A percentile compares a stretch with the other conserved stretches of the same genome.
Conservation (phyloP, 2,329 filamentous ascomycete genomes). For the Pseudogymnoascus sp. region DNA sequence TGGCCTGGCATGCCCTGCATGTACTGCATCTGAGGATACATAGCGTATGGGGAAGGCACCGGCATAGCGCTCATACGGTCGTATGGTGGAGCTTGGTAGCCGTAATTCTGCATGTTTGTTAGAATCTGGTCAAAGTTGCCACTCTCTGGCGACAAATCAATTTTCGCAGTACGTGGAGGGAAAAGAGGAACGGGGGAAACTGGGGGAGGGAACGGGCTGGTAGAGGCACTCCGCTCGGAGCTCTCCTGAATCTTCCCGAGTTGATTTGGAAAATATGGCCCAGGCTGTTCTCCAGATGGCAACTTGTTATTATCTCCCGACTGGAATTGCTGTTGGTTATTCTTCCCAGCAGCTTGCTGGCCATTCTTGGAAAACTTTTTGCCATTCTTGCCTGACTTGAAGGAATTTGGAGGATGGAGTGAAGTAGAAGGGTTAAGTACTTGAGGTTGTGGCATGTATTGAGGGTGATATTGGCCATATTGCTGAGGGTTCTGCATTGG, state of each 20-base stretch:
- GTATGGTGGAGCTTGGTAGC: constrained; percentile 44
- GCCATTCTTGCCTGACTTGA: constrained; percentile 9
- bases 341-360: constrained; percentile 8
- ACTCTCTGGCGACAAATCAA: constrained; percentile 61
- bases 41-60: constrained; percentile 31
- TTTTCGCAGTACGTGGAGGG: constrained; percentile 24
- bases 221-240: constrained; percentile 13
- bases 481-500: constrained; percentile 46
- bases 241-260: constrained; percentile 11
- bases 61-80: constrained; percentile 35
- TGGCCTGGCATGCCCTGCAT: constrained; percentile 35
- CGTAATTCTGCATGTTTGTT: constrained; percentile 58
- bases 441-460: constrained; percentile 35
- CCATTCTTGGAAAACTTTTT: constrained; percentile 8
- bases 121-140: constrained; percentile 57
- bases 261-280: not conserved
- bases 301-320: not conserved
- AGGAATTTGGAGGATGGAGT: constrained; percentile 14
- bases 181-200: constrained; percentile 14
- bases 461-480: constrained; percentile 39
- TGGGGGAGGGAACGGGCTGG: constrained; percentile 12
- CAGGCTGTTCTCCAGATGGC: not conserved
- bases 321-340: not conserved
- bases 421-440: constrained; percentile 42
- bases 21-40: constrained; percentile 41